Evolutionary conservation across 164 flowering plant species (phyloP).

Genomic region (Vitis cinerea): DNA sequence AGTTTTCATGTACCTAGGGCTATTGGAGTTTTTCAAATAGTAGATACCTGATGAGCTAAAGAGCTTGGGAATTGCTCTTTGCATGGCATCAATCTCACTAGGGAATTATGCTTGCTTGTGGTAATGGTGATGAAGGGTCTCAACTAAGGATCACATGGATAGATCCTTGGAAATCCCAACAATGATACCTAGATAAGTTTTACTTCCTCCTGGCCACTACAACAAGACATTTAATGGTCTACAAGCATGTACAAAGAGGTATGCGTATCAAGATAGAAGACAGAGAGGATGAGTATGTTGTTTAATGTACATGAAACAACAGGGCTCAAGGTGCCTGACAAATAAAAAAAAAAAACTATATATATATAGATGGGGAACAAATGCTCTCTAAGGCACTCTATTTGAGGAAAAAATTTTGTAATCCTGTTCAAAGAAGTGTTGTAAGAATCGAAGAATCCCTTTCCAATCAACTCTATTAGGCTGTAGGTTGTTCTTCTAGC

Average conservation of each 20-base stretch:
- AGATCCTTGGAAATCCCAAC: conserved; percentile 93
- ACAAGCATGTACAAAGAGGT: conserved; percentile 66
- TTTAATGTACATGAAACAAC: conserved; percentile 11
- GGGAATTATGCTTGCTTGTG: conserved; percentile 82
- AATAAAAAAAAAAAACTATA: neutral
- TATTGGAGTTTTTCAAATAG: conserved; percentile 85
- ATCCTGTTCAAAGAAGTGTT: too few species aligned
- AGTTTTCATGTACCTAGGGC: conserved; percentile 94
- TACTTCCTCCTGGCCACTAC: conserved; percentile 81
- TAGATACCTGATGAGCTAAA: conserved; percentile 89
- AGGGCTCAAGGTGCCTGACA: conserved; percentile 1
- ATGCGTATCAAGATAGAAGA: conserved; percentile 59
- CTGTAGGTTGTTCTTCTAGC: neutral
- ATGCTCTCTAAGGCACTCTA: neutral
- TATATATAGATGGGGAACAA: neutral
- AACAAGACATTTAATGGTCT: conserved; percentile 49
- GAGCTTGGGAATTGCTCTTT: conserved; percentile 93
- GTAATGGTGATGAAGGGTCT: conserved; percentile 73
- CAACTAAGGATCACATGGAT: conserved; percentile 60
- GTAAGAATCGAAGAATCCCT: too few species aligned
- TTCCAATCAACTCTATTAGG: too few species aligned
- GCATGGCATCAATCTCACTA: conserved; percentile 89
- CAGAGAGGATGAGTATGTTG: conserved; percentile 13
- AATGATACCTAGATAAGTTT: conserved; percentile 80
- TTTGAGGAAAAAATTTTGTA: neutral